Evolutionary conservation across 2,329 filamentous ascomycete species (phyloP).

Genomic region (Cercospora sesami): DNA sequence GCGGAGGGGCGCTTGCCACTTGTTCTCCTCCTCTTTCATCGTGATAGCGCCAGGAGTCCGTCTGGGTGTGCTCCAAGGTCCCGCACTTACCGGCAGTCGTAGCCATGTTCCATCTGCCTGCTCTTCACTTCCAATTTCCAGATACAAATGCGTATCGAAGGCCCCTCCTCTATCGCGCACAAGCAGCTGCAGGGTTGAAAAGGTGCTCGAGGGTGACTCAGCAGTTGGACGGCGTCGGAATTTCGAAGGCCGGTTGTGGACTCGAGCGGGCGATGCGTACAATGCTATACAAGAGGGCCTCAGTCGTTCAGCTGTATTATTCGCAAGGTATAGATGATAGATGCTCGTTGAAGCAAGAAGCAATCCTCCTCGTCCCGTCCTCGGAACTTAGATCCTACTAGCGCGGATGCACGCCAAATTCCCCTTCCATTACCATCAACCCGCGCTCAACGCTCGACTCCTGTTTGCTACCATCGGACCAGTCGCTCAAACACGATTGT

Average conservation of each 20-base stretch:
- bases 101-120: conserved; percentile 26
- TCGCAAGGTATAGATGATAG: conserved; percentile 2
- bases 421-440: not conserved
- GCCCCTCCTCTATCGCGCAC: conserved; percentile 19
- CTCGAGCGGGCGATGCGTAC: conserved; percentile 7
- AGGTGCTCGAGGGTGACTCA: conserved; percentile 11
- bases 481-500: not conserved
- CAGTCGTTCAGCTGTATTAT: not conserved
- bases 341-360: conserved; percentile 3
- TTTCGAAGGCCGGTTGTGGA: not conserved
- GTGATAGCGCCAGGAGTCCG: not conserved
- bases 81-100: conserved; percentile 28
- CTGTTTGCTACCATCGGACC: not conserved
- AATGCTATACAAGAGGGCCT: not conserved
- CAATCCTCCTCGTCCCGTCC: conserved; percentile 7
- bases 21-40: conserved; percentile 5
- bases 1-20: conserved; percentile 9
- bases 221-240: not conserved
- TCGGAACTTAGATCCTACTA: conserved; percentile 7
- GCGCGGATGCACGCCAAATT: not conserved
- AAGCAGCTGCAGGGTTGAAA: conserved; percentile 13
- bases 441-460: not conserved
- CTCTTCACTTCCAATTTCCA: not conserved
- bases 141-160: not conserved
- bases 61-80: not conserved